These are phyloP conservation scores for Bruguiera gymnorhiza DNA, from an alignment of 345 rosid species.

Conservation along the genomic window DNA sequence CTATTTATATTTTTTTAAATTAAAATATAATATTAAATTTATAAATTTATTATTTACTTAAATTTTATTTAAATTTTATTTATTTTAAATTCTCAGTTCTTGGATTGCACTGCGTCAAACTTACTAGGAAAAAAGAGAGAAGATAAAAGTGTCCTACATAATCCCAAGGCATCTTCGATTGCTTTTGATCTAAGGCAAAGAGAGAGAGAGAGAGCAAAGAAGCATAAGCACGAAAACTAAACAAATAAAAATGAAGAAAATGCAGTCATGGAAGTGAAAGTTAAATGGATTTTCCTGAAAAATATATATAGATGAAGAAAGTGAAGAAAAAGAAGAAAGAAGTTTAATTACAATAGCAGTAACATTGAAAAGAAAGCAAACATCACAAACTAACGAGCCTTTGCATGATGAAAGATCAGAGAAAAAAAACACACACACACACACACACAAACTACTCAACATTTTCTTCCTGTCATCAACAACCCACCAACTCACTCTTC, in stretches of 20 bases:
- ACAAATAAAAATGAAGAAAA: not conserved
- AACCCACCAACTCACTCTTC: too few relatives aligned
- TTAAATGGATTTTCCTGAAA: not conserved
- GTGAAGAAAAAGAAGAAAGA: not conserved
- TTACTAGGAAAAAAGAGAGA: not conserved
- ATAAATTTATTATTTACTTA: too few relatives aligned
- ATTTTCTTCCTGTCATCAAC: too few relatives aligned
- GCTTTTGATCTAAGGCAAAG: not conserved
- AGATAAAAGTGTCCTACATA: not conserved
- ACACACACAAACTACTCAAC: too few relatives aligned
- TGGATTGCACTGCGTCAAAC: not conserved
- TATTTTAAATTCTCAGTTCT: too few relatives aligned
- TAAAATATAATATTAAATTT: too few relatives aligned
- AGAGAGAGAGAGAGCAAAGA: too few relatives aligned
- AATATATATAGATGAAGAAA: not conserved
- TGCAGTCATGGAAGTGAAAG: not conserved
- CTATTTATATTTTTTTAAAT: too few relatives aligned
- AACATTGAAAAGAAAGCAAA: not conserved
- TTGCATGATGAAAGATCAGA: not conserved
- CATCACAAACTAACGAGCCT: not conserved
- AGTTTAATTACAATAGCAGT: not conserved
- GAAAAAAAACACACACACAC: too few relatives aligned
- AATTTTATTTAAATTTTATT: too few relatives aligned
- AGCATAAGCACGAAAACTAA: too few relatives aligned
- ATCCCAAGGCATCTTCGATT: slow-evolving; percentile 5